These are phyloP conservation scores for Parastagonospora avenae DNA, from an alignment of 2,329 filamentous ascomycete species.

Conservation along the genomic window DNA sequence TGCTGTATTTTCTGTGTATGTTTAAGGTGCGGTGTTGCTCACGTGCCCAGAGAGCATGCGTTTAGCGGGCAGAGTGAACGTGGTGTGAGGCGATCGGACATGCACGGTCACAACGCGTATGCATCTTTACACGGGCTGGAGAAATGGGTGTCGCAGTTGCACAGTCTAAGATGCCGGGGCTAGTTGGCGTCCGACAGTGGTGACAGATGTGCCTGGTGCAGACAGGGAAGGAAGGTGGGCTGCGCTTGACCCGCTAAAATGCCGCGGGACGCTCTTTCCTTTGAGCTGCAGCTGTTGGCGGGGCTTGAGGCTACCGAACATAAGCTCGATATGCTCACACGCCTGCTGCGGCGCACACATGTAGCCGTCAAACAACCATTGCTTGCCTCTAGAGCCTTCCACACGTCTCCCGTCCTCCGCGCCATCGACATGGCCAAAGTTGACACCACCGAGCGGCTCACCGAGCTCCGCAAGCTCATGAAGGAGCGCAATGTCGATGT, in stretches of 20 bases:
- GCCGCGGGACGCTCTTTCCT: background rate
- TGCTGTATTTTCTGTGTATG: too few relatives aligned
- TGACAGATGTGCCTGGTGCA: background rate
- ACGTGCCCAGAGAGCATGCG: background rate
- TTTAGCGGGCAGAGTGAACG: background rate
- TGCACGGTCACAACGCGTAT: background rate
- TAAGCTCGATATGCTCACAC: constrained; percentile 39
- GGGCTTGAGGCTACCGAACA: constrained; percentile 25
- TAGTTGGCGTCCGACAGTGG: background rate
- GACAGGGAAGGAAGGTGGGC: background rate
- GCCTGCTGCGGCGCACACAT: constrained; percentile 36
- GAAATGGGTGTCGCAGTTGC: background rate
- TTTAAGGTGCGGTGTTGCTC: too few relatives aligned
- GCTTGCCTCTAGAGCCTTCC: constrained; percentile 31
- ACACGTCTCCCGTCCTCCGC: constrained; percentile 34
- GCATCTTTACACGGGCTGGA: background rate
- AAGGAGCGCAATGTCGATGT: constrained; percentile 83
- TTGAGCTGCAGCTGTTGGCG: constrained; percentile 20
- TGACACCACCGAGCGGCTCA: constrained; percentile 76
- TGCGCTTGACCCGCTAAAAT: background rate
- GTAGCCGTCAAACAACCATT: constrained; percentile 24
- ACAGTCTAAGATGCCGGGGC: background rate
- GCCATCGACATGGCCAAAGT: constrained; percentile 73
- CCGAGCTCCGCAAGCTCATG: constrained; percentile 83
- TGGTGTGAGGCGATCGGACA: background rate